These are phyloP conservation scores for Pseudonectria buxi DNA, from an alignment of 2,329 filamentous ascomycete genomes.

Conservation along the genomic window DNA sequence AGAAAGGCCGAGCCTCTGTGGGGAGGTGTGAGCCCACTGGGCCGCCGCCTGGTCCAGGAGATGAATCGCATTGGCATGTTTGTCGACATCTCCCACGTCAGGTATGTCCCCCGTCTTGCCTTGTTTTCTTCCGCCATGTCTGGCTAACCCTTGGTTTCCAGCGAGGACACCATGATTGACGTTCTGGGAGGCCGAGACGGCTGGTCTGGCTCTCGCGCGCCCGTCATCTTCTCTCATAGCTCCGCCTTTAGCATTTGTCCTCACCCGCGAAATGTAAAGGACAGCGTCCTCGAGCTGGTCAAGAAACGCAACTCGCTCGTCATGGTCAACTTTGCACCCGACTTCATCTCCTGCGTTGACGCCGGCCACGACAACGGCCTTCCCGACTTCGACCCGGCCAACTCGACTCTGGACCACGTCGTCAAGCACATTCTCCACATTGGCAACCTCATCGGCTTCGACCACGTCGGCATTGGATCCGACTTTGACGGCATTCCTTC, in stretches of 20 bases:
- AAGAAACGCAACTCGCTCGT: conserved; percentile 68
- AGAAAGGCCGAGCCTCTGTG: conserved; percentile 52
- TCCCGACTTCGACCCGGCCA: conserved; percentile 58
- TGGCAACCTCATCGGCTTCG: conserved; percentile 74
- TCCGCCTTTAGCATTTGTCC: conserved; percentile 75
- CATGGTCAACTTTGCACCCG: conserved; percentile 85
- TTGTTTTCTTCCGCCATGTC: no score
- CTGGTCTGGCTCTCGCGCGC: conserved; percentile 69
- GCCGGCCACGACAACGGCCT: conserved; percentile 54
- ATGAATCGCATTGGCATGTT: conserved; percentile 96
- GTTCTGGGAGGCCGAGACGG: conserved; percentile 58
- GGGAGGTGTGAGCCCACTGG: conserved; percentile 66
- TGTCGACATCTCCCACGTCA: conserved; percentile 76
- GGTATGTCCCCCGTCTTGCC: conserved; percentile 18
- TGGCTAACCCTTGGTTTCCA: conserved; percentile 22
- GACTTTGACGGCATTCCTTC: conserved; percentile 75
- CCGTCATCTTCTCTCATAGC: conserved; percentile 85
- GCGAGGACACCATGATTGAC: conserved; percentile 77
- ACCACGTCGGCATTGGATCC: conserved; percentile 80
- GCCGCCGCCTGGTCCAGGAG: conserved; percentile 65
- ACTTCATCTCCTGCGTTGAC: conserved; percentile 71
- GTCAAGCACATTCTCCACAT: conserved; percentile 78
- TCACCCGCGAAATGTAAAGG: conserved; percentile 84
- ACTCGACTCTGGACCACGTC: conserved; percentile 70
- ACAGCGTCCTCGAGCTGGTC: conserved; percentile 72